Base-by-base conservation (phyloP, 495 filamentous ascomycete species). In the Penicillium tannophilum region DNA sequence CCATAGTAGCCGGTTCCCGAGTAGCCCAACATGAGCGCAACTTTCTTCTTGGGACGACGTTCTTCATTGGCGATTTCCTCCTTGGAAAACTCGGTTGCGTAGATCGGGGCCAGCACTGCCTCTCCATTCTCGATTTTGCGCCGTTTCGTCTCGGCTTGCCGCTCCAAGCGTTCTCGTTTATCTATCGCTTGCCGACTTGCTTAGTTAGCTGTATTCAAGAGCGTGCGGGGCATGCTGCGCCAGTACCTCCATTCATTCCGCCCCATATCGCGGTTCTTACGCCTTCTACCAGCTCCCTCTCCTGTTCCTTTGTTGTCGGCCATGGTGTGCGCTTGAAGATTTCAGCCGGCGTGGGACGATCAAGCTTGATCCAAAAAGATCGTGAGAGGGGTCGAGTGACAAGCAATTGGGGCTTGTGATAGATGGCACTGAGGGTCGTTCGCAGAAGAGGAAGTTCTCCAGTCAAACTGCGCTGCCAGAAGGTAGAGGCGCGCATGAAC, bases 1-100 rank as follows among this genome's bases (percentile, higher is more conserved):
- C 94, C 94, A 73, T 90, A 92, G 75, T 98, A 98, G 14, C 95
- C 95, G n/a, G 90, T 95, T 26, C 94, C 94, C 23, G 91, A 91
- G 69, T 98, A 98, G 6, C 95, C 93, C 60, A 98, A 84, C 78
- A 98, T 71, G 16, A 98, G 90, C 19, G 94, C 95, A 26, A 95
- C 94, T 75, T 98, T 98, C 67, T 90, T 86, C 78, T 98, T 98
- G 4, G 94, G 94, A 48, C 86, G 87, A 49, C 93, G 84, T 65
- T 87, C 86, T 72, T 98, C 93, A 36, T 82, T 84, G 6, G 87
- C 88, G 58, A 96, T 92, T 75, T 96, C 92, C 58, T 92, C 91
- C 60, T 83, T 74, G 12, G 85, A 80, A 66, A 89, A 90, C 39
- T 83, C 73, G 1, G 82, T 81, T 28, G 80, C 80, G 56, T 85